Conservation (phyloP, 1,284 basidiomycete species). For the Schizophyllum commune region DNA sequence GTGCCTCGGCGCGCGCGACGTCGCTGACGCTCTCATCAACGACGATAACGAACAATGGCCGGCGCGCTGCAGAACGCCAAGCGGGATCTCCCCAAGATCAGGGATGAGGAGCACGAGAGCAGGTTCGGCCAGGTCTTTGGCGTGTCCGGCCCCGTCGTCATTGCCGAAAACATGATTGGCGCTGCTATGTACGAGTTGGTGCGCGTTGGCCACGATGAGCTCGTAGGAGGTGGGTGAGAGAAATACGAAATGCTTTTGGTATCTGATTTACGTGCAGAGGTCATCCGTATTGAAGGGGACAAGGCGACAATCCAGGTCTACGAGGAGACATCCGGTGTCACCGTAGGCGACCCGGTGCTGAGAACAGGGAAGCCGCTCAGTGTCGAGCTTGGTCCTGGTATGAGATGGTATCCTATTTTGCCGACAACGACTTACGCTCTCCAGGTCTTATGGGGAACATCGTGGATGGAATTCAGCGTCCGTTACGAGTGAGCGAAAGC, state of each 20-base stretch:
- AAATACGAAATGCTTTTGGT: not conserved
- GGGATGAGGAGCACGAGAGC: constrained; percentile 85
- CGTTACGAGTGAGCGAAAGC: constrained; percentile 57
- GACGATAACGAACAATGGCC: constrained; percentile 47
- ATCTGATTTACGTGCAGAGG: constrained; percentile 50
- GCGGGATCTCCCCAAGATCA: constrained; percentile 77
- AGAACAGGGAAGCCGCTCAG: constrained; percentile 96
- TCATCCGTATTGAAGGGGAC: constrained; percentile 94
- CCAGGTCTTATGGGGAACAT: constrained; percentile 96
- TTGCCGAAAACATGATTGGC: constrained; percentile 94
- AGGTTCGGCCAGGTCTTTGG: constrained; percentile 89
- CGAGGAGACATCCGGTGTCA: constrained; percentile 97
- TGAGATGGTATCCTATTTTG: no score
- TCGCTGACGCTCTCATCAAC: constrained; percentile 1
- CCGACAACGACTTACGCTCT: not conserved
- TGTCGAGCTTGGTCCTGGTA: constrained; percentile 95
- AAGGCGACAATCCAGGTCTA: constrained; percentile 99
- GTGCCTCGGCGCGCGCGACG: no score
- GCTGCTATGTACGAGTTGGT: constrained; percentile 97
- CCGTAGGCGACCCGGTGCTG: constrained; percentile 96
- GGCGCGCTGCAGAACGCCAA: constrained; percentile 90
- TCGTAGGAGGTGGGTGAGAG: constrained; percentile 77
- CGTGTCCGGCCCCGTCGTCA: constrained; percentile 94
- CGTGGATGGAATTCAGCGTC: constrained; percentile 95
- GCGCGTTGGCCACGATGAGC: constrained; percentile 92